These are phyloP conservation scores for Ogataea dorogensis DNA, from an alignment of 805 yeast species.

Conservation along the genomic window DNA sequence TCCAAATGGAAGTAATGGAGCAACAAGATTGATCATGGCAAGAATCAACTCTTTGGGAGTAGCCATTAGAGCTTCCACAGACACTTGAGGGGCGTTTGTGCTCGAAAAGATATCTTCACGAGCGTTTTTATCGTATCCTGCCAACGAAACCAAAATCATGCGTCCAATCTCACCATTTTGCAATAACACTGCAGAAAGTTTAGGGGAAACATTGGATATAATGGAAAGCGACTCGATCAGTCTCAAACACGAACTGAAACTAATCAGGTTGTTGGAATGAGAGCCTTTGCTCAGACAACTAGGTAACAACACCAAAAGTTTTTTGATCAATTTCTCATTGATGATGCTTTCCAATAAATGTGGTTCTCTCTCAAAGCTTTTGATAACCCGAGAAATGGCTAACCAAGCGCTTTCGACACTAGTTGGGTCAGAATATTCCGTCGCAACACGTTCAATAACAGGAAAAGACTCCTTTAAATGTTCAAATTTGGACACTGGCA, in stretches of 20 bases:
- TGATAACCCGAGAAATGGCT: constrained; percentile 57
- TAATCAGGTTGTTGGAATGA: constrained; percentile 25
- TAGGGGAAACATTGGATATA: constrained; percentile 42
- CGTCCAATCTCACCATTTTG: constrained; percentile 48
- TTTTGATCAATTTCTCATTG: constrained; percentile 34
- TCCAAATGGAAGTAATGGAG: constrained; percentile 54
- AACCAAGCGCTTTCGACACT: constrained; percentile 66
- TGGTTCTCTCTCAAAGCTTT: constrained; percentile 46
- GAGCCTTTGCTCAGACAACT: constrained; percentile 29
- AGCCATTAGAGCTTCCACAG: constrained; percentile 72
- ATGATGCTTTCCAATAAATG: constrained; percentile 45
- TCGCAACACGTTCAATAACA: constrained; percentile 53
- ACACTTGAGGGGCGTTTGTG: constrained; percentile 23
- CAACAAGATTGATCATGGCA: constrained; percentile 53
- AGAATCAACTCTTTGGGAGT: constrained; percentile 66
- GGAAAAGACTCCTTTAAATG: constrained; percentile 58
- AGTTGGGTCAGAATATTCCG: constrained; percentile 53
- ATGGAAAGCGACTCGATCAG: constrained; percentile 46
- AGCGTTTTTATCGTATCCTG: constrained; percentile 44
- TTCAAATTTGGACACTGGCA: constrained; percentile 43
- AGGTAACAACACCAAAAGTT: constrained; percentile 30
- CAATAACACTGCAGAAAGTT: constrained; percentile 44
- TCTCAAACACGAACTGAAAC: constrained; percentile 40
- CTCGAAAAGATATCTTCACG: constrained; percentile 5
- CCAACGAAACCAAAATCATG: constrained; percentile 47